Percentiles rank a stretch among this genome's conserved stretches.
Evolutionary conservation across 139 green algal genomes (phyloP).

Genomic region (Coccomyxa sp.): DNA sequence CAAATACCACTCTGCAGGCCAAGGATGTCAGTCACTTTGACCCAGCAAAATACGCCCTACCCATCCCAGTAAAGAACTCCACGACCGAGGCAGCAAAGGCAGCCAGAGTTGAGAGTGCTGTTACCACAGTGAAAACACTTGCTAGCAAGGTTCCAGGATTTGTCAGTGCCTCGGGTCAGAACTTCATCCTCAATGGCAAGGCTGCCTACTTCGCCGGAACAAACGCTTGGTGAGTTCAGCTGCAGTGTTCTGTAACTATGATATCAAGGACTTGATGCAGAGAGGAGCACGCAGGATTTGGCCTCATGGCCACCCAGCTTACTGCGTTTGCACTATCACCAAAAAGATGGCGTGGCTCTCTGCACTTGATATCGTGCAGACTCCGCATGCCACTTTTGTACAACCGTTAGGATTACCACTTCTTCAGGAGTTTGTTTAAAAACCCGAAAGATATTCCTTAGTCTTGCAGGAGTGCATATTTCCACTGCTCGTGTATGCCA

Average conservation of each 20-base stretch:
- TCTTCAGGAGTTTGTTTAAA: too few species aligned
- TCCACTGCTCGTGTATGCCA: too few species aligned
- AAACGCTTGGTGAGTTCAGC: conserved; percentile 10
- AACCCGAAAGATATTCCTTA: too few species aligned
- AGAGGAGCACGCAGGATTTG: not conserved
- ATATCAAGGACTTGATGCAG: not conserved
- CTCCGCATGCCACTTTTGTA: not conserved
- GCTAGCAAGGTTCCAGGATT: not conserved
- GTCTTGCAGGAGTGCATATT: too few species aligned
- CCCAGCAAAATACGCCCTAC: not conserved
- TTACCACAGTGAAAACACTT: not conserved
- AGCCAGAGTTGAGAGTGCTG: not conserved
- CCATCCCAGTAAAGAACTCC: not conserved
- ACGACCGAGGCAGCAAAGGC: not conserved
- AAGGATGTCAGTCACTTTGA: not conserved
- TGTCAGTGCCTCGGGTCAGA: not conserved
- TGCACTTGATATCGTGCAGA: not conserved
- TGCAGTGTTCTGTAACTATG: not conserved
- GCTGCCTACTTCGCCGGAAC: conserved; percentile 28
- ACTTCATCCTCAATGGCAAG: conserved; percentile 23
- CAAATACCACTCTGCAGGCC: not conserved
- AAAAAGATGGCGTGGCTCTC: too few species aligned
- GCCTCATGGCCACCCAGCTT: not conserved
- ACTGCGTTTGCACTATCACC: not conserved
- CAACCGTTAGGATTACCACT: not conserved